Percentiles rank a stretch among this genome's conserved stretches.
phyloP scores from a whole-genome alignment of 2,329 filamentous ascomycete species.

The Chrysoporthe deuterocubensis region DNA sequence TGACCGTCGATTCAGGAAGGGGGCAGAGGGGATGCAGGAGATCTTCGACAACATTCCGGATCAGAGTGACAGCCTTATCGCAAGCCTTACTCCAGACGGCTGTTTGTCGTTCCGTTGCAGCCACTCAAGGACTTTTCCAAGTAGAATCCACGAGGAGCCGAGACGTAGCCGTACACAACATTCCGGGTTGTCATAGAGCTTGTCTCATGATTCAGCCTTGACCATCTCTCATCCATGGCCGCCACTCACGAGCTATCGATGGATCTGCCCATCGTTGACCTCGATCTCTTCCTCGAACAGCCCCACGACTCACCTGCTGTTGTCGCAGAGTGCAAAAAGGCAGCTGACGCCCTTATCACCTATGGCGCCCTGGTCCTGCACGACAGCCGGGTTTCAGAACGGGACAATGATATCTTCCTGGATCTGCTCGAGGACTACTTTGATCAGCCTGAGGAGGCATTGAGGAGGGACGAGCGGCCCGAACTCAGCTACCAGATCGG shows the following conservation, averaged over 20 bases:
- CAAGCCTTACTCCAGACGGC: no score
- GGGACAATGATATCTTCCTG: constrained; percentile 60
- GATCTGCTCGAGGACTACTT: constrained; percentile 70
- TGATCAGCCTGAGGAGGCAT: constrained; percentile 54
- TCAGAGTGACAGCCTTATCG: no score
- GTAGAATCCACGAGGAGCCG: no score
- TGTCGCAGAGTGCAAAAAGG: constrained; percentile 56
- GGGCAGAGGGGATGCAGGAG: no score
- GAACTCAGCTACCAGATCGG: constrained; percentile 64
- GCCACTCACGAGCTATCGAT: constrained; percentile 43
- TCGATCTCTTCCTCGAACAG: constrained; percentile 58
- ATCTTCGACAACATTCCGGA: no score
- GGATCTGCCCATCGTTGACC: constrained; percentile 64
- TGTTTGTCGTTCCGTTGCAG: no score
- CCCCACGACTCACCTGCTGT: constrained; percentile 48
- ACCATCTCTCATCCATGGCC: constrained; percentile 26
- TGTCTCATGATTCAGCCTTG: no score
- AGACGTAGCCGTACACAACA: no score
- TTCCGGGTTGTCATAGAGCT: no score
- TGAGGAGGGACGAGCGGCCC: constrained; percentile 58
- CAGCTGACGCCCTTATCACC: constrained; percentile 60
- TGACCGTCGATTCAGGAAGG: no score
- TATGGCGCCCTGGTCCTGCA: constrained; percentile 65
- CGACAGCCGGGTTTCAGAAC: constrained; percentile 60
- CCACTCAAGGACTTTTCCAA: no score